phyloP scores from a whole-genome alignment of 2,329 filamentous ascomycete genomes.

The Arthroderma sp. region DNA sequence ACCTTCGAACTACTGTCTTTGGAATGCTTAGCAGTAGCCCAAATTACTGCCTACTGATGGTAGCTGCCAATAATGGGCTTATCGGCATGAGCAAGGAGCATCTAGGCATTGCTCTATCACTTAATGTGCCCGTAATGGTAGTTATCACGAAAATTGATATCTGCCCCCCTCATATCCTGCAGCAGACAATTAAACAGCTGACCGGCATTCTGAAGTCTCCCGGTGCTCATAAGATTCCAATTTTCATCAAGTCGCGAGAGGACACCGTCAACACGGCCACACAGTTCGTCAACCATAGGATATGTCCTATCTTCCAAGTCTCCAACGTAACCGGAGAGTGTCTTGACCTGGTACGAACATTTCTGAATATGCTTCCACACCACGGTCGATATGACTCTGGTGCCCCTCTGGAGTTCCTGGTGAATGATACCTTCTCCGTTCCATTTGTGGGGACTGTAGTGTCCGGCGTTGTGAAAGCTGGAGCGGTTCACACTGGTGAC shows the following conservation, averaged over 20 bases:
- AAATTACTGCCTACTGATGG: conserved; percentile 96
- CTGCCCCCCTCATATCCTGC: conserved; percentile 85
- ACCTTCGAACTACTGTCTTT: conserved; percentile 91
- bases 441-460: conserved; percentile 95
- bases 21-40: conserved; percentile 87
- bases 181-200: conserved; percentile 85
- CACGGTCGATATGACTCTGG: conserved; percentile 84
- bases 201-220: conserved; percentile 88
- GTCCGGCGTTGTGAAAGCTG: conserved; percentile 79
- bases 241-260: conserved; percentile 84
- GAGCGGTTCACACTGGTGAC: conserved; percentile 83
- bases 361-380: conserved; percentile 89
- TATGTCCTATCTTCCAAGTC: conserved; percentile 95
- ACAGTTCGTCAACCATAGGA: conserved; percentile 87
- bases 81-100: conserved; percentile 99
- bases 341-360: conserved; percentile 78
- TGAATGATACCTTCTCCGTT: conserved; percentile 97
- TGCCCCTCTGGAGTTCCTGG: conserved; percentile 82
- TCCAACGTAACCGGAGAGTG: conserved; percentile 94
- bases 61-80: conserved; percentile 92
- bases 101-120: conserved; percentile 78
- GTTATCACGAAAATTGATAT: conserved; percentile 98
- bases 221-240: conserved; percentile 85
- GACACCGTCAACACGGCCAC: conserved; percentile 91
- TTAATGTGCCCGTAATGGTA: conserved; percentile 97